Base-by-base conservation (phyloP, 805 yeast genomes). In the Schwanniomyces yamadae region DNA sequence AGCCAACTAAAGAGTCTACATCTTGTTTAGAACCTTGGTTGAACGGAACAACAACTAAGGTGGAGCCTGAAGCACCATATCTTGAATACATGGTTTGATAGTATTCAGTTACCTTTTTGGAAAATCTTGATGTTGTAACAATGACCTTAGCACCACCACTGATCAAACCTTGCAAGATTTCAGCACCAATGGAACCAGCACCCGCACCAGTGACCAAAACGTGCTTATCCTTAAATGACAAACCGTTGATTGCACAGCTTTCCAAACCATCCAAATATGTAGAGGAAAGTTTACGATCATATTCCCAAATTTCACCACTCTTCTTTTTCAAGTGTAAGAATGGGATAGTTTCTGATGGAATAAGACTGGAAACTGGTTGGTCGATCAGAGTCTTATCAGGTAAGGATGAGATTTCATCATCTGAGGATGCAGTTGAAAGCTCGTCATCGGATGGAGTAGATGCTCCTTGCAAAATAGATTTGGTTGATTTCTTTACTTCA, bases 121-220 rank as follows among this genome's bases (percentile, higher is more conserved):
- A 85, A 77, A 84, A 93, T 65, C 96, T 79, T 18, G 96, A 89
- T 35, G 99, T 93, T 31, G 99, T 93, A 39, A 91, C 96, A 58
- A 93, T 73, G 52, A 90, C 97, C 64, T 84, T 87, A 31, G 99
- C 98, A 74, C 99, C 99, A 69, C 99, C 99, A 57, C 91, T 81
- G 38, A 93, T 73, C 59, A 93, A 74, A 48, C 99, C 99, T 71
- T 87, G 95, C 59, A 93, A 75, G 50, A 93, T 78, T 66, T 93
- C 96, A 43, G 96, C 96, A 71, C 98, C 99, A 57, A 93, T 93
- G 34, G 99, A 93, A 37, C 98, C 99, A 32, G 87, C 90, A 74
- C 99, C 99, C 34, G 98, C 98, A 75, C 99, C 99, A 32, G 99
- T 93, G 48, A 93, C 74, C 55, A 93, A 77, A 34, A 90, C 96